These are phyloP conservation scores for Nitzschia sp. DNA, from an alignment of 108 stramenopile genomes.

Conservation along the genomic window DNA sequence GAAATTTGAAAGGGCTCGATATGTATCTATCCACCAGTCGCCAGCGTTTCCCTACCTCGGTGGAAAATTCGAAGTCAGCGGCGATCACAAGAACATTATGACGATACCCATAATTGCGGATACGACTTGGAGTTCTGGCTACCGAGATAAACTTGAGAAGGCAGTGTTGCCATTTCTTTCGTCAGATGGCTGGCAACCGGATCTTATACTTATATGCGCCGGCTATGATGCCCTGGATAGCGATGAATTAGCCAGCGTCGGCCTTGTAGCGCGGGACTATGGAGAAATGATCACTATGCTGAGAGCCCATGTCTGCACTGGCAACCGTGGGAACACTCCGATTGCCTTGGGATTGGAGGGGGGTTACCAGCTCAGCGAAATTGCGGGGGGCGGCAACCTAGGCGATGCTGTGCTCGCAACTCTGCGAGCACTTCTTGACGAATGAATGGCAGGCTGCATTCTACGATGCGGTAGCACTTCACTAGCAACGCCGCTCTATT, in stretches of 20 bases:
- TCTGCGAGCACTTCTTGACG: slow-evolving; percentile 23
- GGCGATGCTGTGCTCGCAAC: slow-evolving; percentile 49
- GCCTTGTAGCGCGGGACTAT: slow-evolving; percentile 40
- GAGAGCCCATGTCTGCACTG: slow-evolving; percentile 12
- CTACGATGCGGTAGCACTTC: too few relatives aligned
- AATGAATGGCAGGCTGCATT: too few relatives aligned
- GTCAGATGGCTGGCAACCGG: slow-evolving; percentile 38
- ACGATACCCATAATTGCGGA: slow-evolving; percentile 52
- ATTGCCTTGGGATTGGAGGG: slow-evolving; percentile 55
- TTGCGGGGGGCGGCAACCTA: slow-evolving; percentile 45
- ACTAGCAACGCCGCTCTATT: too few relatives aligned
- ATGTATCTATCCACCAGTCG: slow-evolving; percentile 54
- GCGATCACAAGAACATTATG: slow-evolving; percentile 34
- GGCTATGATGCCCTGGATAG: slow-evolving; percentile 59
- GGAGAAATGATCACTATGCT: slow-evolving; percentile 36
- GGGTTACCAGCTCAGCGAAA: slow-evolving; percentile 51
- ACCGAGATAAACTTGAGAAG: slow-evolving; percentile 26
- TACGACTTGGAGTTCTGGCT: slow-evolving; percentile 55
- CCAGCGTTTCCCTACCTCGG: slow-evolving; percentile 61
- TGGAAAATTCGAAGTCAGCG: slow-evolving; percentile 2
- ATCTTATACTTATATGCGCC: slow-evolving; percentile 52
- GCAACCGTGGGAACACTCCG: not conserved
- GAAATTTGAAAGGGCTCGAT: slow-evolving; percentile 26
- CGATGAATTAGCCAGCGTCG: slow-evolving; percentile 51
- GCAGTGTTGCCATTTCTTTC: slow-evolving; percentile 39